Percentiles rank a stretch among this genome's conserved stretches.
Conservation (phyloP, 2,329 filamentous ascomycete genomes). For the Amphichorda felina region DNA sequence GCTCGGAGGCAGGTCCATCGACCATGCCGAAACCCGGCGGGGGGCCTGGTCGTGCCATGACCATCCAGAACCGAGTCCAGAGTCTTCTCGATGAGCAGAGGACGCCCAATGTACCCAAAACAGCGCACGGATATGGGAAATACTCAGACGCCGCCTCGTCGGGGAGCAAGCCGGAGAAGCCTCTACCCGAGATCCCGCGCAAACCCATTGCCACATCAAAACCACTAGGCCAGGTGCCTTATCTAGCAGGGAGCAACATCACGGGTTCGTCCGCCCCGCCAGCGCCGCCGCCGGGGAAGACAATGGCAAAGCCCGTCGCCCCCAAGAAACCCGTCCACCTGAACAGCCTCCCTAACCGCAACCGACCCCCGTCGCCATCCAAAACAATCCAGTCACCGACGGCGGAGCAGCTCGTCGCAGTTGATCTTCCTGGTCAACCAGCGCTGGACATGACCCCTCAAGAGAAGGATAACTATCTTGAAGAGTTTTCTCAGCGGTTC, state of each 20-base stretch:
- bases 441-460: slow-evolving; percentile 41
- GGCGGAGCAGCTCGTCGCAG: slow-evolving; percentile 28
- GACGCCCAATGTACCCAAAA: slow-evolving; percentile 43
- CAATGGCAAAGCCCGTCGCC: slow-evolving; percentile 33
- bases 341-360: slow-evolving; percentile 35
- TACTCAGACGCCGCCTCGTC: slow-evolving; percentile 51
- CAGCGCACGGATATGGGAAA: slow-evolving; percentile 81
- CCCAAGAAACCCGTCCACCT: slow-evolving; percentile 52
- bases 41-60: slow-evolving; percentile 62
- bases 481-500: slow-evolving; percentile 72
- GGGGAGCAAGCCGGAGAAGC: slow-evolving; percentile 23
- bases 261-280: slow-evolving; percentile 8
- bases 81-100: slow-evolving; percentile 69
- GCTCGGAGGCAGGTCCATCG: slow-evolving; percentile 19
- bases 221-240: no score
- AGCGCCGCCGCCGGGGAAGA: slow-evolving; percentile 11
- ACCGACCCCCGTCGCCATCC: slow-evolving; percentile 27
- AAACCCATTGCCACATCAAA: slow-evolving; percentile 32
- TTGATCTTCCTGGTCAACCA: slow-evolving; percentile 34
- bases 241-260: not conserved
- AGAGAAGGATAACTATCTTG: slow-evolving; percentile 54
- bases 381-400: slow-evolving; percentile 19
- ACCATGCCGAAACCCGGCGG: slow-evolving; percentile 42
- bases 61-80: slow-evolving; percentile 86
- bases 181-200: slow-evolving; percentile 31